Conservation (phyloP, 345 rosid genomes). For the Citrus australasica region DNA sequence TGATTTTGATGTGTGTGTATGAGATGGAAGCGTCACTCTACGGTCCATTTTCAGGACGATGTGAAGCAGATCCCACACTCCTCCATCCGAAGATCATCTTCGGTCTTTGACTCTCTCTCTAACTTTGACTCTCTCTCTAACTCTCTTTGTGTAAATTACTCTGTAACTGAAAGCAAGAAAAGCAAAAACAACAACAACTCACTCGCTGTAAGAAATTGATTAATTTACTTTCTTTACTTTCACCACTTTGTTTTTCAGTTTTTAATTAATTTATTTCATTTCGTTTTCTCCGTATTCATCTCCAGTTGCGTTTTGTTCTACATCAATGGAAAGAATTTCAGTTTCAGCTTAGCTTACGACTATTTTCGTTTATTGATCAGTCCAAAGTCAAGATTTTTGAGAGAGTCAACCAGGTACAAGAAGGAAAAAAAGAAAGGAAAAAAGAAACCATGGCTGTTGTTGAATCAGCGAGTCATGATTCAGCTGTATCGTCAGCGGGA, state of each 20-base stretch:
- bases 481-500: slow-evolving; percentile 19
- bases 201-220: slow-evolving; percentile 4
- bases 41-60: slow-evolving; percentile 9
- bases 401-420: neutral
- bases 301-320: slow-evolving; percentile 20
- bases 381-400: neutral
- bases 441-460: slow-evolving; percentile 50
- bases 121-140: neutral
- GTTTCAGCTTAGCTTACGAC: slow-evolving; percentile 1
- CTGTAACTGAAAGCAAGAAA: neutral
- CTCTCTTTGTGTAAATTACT: neutral
- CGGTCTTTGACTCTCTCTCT: neutral
- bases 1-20: neutral
- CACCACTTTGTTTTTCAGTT: neutral
- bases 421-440: no score
- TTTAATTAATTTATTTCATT: slow-evolving; percentile 7
- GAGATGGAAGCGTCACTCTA: neutral
- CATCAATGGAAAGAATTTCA: slow-evolving; percentile 21
- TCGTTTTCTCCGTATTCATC: slow-evolving; percentile 32
- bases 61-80: slow-evolving; percentile 17
- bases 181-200: neutral
- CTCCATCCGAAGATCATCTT: slow-evolving; percentile 4
- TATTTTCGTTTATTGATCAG: slow-evolving; percentile 3
- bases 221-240: neutral
- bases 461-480: slow-evolving; percentile 49